These are phyloP conservation scores for Periglandula ipomoeae DNA, from an alignment of 2,329 filamentous ascomycete genomes.

Conservation along the genomic window DNA sequence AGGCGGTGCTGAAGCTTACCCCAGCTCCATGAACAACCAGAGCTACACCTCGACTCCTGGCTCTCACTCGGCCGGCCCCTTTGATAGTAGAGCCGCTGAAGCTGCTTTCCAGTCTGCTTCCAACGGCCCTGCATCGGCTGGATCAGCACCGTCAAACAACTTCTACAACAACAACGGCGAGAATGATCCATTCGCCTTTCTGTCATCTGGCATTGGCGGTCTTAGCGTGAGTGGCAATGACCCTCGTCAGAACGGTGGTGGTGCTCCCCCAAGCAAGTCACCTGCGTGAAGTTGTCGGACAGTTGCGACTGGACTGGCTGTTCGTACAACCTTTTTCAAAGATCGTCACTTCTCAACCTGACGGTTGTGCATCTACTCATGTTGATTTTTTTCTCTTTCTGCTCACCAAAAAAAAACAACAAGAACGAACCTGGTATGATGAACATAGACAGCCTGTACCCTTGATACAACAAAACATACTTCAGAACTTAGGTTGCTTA, in stretches of 20 bases:
- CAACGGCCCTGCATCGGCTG: slow-evolving; percentile 70
- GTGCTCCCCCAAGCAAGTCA: slow-evolving; percentile 49
- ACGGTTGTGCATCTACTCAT: slow-evolving; percentile 15
- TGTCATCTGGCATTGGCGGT: slow-evolving; percentile 63
- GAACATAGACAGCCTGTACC: slow-evolving; percentile 37
- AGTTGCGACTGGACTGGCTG: slow-evolving; percentile 7
- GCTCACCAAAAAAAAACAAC: slow-evolving; percentile 10
- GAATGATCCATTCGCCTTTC: slow-evolving; percentile 71
- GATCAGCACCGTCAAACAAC: slow-evolving; percentile 56
- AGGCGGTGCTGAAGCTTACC: slow-evolving; percentile 60
- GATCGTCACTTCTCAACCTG: slow-evolving; percentile 14
- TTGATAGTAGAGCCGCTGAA: slow-evolving; percentile 89
- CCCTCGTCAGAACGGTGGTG: slow-evolving; percentile 52
- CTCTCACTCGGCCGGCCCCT: slow-evolving; percentile 75
- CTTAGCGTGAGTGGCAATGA: slow-evolving; percentile 62
- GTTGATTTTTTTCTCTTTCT: slow-evolving; percentile 19
- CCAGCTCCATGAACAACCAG: slow-evolving; percentile 70
- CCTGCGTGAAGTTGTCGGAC: slow-evolving; percentile 36
- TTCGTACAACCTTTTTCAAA: slow-evolving; percentile 19
- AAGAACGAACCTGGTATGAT: slow-evolving; percentile 30
- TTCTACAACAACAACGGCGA: slow-evolving; percentile 52
- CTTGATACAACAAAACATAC: slow-evolving; percentile 29
- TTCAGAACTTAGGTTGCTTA: slow-evolving; percentile 33
- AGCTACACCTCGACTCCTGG: slow-evolving; percentile 63
- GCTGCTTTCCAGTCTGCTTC: slow-evolving; percentile 86